Percentiles rank a stretch among this genome's conserved stretches.
Evolutionary conservation across 2,329 filamentous ascomycete genomes (phyloP).

Genomic region (Ascochyta lentis): DNA sequence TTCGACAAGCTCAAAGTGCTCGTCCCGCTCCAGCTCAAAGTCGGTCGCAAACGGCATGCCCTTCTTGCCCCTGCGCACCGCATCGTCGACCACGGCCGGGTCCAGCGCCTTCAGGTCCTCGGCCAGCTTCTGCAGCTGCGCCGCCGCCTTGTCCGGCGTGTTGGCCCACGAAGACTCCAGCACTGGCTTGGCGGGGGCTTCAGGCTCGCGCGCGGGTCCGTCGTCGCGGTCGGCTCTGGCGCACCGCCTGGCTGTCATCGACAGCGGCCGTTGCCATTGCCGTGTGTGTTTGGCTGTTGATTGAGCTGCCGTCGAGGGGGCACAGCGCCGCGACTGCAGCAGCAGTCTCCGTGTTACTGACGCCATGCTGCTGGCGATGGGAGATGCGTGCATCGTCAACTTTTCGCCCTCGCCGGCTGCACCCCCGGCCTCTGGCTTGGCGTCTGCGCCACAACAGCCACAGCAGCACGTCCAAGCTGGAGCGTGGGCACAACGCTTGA

Average conservation of each 20-base stretch:
- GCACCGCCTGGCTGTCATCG: constrained; percentile 31
- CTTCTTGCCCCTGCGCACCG: constrained; percentile 31
- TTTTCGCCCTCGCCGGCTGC: constrained; percentile 32
- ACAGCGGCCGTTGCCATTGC: constrained; percentile 46
- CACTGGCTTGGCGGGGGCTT: constrained; percentile 13
- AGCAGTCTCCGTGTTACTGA: constrained; percentile 45
- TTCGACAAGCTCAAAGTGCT: constrained; percentile 34
- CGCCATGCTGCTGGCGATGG: constrained; percentile 39
- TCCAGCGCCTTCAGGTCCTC: constrained; percentile 35
- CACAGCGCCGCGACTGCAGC: constrained; percentile 37
- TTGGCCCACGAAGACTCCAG: constrained; percentile 11
- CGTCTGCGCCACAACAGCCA: constrained; percentile 18
- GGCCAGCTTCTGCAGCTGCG: constrained; percentile 32
- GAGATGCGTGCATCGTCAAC: constrained; percentile 30
- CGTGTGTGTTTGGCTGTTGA: constrained; percentile 22
- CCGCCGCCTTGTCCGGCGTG: constrained; percentile 21
- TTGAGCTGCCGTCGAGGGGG: constrained; percentile 32
- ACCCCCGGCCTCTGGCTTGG: constrained; percentile 29
- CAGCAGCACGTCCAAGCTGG: background rate
- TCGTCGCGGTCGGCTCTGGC: constrained; percentile 26
- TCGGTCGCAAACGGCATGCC: constrained; percentile 26
- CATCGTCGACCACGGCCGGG: constrained; percentile 30
- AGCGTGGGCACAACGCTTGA: background rate
- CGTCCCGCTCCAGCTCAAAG: constrained; percentile 29
- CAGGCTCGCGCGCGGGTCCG: constrained; percentile 14